Conservation (phyloP, 2,329 filamentous ascomycete genomes). For the Phaeoacremonium minimum region DNA sequence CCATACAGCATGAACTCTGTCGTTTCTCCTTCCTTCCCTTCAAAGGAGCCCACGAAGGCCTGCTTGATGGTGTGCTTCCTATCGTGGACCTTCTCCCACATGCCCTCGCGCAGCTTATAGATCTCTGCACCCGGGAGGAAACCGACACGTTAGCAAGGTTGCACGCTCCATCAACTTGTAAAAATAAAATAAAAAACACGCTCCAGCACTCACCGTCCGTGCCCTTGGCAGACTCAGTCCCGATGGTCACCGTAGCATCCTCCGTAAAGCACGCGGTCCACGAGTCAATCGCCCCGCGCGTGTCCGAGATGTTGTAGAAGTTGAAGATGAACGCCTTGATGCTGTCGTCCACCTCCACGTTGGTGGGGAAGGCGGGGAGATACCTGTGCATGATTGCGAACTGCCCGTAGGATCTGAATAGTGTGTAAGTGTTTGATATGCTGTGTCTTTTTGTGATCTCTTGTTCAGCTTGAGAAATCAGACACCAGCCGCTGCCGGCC, state of each 20-base stretch:
- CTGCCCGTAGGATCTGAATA: too few relatives aligned
- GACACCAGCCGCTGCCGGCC: too few relatives aligned
- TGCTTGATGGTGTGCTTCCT: conserved; percentile 35
- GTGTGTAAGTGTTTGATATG: too few relatives aligned
- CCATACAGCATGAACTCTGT: conserved; percentile 29
- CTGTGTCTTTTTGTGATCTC: too few relatives aligned
- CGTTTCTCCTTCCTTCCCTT: conserved; percentile 9
- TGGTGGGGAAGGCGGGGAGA: conserved; percentile 19
- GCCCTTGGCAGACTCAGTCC: conserved; percentile 30
- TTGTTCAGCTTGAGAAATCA: too few relatives aligned
- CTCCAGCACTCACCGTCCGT: conserved; percentile 21
- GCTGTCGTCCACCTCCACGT: conserved; percentile 9
- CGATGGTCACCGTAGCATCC: conserved; percentile 37
- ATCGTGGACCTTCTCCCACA: conserved; percentile 36
- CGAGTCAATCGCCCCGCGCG: conserved; percentile 30
- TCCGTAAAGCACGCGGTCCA: conserved; percentile 37
- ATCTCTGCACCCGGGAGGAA: conserved; percentile 27
- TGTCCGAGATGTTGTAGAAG: conserved; percentile 41
- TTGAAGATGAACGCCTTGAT: conserved; percentile 31
- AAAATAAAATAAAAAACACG: too few relatives aligned
- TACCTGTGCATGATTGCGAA: conserved; percentile 16
- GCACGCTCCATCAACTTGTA: too few relatives aligned
- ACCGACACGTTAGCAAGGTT: not conserved
- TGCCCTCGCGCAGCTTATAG: conserved; percentile 29
- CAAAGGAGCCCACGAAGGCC: conserved; percentile 35